phyloP scores from a whole-genome alignment of 2,329 filamentous ascomycete genomes.

The Ophiostoma angusticollis region DNA sequence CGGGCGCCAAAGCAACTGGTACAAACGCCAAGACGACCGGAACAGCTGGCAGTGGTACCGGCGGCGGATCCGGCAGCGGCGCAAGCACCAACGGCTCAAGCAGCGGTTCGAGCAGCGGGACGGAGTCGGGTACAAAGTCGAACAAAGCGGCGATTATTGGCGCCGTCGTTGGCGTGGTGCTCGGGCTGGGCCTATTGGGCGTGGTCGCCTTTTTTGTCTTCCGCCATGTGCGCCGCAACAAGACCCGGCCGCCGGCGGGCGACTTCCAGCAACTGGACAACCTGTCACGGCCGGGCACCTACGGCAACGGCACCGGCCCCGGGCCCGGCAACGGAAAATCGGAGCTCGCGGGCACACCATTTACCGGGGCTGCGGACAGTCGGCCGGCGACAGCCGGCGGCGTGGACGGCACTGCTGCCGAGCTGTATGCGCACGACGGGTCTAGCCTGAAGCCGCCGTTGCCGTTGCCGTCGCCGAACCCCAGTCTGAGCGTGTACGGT shows the following conservation, averaged over 20 bases:
- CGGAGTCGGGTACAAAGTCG: constrained; percentile 9
- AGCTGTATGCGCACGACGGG: too few relatives aligned
- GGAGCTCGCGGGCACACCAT: constrained; percentile 18
- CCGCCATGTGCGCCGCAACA: constrained; percentile 18
- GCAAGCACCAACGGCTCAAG: constrained; percentile 2
- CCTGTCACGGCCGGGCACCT: constrained; percentile 7
- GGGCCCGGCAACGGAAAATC: constrained; percentile 18
- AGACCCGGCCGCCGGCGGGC: neutral
- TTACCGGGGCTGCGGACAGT: constrained; percentile 11
- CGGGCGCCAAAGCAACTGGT: neutral
- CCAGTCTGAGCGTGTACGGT: constrained; percentile 19
- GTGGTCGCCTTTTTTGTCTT: constrained; percentile 26
- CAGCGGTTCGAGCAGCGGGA: constrained; percentile 2
- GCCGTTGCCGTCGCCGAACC: constrained; percentile 18
- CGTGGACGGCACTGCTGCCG: too few relatives aligned
- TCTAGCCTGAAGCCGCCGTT: too few relatives aligned
- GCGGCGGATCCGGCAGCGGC: too few relatives aligned
- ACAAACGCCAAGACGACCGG: too few relatives aligned
- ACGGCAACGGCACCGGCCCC: constrained; percentile 3
- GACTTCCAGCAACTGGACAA: constrained; percentile 11
- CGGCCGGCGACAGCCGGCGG: too few relatives aligned
- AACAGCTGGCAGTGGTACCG: too few relatives aligned
- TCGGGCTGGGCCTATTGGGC: constrained; percentile 20
- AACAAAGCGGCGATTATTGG: constrained; percentile 24
- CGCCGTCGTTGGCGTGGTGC: constrained; percentile 22